A percentile compares a stretch with the other conserved stretches of the same genome.
Conservation (phyloP, 176 grass and related monocot species). For the Carex parvula region DNA sequence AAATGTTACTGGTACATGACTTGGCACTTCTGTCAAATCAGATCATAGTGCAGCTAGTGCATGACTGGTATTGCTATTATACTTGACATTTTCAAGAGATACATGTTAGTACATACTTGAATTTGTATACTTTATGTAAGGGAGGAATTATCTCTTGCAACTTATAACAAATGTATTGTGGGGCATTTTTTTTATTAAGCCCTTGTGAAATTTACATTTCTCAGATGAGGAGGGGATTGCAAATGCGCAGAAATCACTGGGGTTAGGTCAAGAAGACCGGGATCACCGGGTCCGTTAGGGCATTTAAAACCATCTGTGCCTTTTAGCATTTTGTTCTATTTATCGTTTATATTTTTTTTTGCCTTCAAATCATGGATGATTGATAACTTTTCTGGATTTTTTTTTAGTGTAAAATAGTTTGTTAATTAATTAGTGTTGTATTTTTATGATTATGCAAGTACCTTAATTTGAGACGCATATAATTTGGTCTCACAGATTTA, state of each 20-base stretch:
- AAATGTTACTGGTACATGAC: not conserved
- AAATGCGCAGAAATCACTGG: conserved; percentile 81
- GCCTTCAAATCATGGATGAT: not conserved
- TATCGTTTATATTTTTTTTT: not conserved
- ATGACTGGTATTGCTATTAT: not conserved
- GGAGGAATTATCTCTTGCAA: not conserved
- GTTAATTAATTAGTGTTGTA: not conserved
- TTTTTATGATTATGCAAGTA: not conserved
- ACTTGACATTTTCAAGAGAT: not conserved
- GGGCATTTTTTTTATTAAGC: conserved; percentile 6
- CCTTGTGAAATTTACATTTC: not conserved
- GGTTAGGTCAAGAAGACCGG: conserved; percentile 33
- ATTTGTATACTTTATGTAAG: not conserved
- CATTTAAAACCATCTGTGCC: no score
- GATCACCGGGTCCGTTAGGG: no score
- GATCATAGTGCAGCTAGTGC: not conserved
- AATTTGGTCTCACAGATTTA: no score
- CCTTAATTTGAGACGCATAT: not conserved
- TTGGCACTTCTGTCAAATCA: not conserved
- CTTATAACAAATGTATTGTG: not conserved
- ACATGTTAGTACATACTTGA: not conserved
- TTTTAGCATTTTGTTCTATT: not conserved
- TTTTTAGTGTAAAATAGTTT: conserved; percentile 12
- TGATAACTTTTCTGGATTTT: not conserved
- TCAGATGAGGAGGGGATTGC: conserved; percentile 84